phyloP scores from a whole-genome alignment of 805 yeast genomes.

The Yarrowia divulgata region DNA sequence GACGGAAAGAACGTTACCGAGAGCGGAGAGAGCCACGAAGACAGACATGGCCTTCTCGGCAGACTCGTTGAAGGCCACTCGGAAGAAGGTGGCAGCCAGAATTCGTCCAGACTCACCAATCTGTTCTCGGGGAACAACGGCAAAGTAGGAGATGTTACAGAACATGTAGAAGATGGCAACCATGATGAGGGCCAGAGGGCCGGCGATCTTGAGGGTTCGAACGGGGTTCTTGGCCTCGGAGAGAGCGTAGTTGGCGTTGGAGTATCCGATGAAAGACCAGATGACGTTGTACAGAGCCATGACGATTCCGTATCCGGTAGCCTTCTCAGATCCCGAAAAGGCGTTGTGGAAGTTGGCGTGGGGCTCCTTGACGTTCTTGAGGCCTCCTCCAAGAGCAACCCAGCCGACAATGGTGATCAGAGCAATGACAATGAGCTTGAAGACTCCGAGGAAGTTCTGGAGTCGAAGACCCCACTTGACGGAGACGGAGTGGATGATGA shows the following conservation, averaged over 20 bases:
- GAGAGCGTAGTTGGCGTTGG: constrained; percentile 82
- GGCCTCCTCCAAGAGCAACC: constrained; percentile 81
- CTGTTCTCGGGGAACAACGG: constrained; percentile 56
- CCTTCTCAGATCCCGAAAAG: constrained; percentile 57
- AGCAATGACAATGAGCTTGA: constrained; percentile 73
- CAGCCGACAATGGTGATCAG: constrained; percentile 80
- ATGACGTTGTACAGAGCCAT: constrained; percentile 80
- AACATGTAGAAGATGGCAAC: constrained; percentile 74
- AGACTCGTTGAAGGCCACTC: constrained; percentile 68
- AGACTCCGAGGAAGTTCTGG: constrained; percentile 70
- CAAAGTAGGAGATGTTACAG: constrained; percentile 74
- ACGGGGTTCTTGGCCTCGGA: constrained; percentile 81
- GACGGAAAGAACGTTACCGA: constrained; percentile 83
- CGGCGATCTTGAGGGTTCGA: constrained; percentile 71
- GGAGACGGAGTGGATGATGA: constrained; percentile 65
- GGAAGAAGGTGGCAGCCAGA: constrained; percentile 78
- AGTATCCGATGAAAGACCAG: constrained; percentile 85
- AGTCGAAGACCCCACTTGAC: constrained; percentile 71
- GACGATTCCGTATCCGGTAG: constrained; percentile 55
- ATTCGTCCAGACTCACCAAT: constrained; percentile 66
- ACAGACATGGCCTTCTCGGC: constrained; percentile 79
- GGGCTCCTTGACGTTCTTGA: constrained; percentile 56
- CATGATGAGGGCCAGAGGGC: constrained; percentile 71
- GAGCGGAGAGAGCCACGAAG: constrained; percentile 79
- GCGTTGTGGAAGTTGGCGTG: constrained; percentile 69